Evolutionary conservation across 805 yeast genomes (phyloP).

Genomic region (Huiozyma naganishii): DNA sequence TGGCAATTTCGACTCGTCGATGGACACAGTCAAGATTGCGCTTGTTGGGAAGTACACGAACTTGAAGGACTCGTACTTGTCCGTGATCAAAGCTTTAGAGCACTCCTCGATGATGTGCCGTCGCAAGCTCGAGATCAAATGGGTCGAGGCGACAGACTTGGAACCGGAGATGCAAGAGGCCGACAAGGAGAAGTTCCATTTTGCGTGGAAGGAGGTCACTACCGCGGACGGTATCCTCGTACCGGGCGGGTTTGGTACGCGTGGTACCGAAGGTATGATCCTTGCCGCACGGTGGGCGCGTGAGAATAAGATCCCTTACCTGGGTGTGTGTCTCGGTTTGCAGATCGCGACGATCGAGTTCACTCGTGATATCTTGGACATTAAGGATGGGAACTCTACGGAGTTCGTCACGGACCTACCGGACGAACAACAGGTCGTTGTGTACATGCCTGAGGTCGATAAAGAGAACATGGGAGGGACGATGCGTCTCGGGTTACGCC

Average conservation of each 20-base stretch:
- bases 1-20: constrained; percentile 66
- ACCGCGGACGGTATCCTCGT: constrained; percentile 93
- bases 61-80: constrained; percentile 87
- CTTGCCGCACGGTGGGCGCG: constrained; percentile 98
- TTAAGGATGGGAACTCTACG: constrained; percentile 60
- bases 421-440: constrained; percentile 59
- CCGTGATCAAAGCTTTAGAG: constrained; percentile 91
- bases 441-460: constrained; percentile 98
- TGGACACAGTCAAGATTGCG: constrained; percentile 85
- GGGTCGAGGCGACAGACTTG: constrained; percentile 93
- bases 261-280: constrained; percentile 98
- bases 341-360: constrained; percentile 95
- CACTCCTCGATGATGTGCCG: constrained; percentile 88
- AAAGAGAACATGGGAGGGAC: constrained; percentile 96
- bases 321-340: constrained; percentile 95
- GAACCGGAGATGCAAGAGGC: constrained; percentile 58
- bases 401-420: constrained; percentile 63
- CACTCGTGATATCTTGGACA: constrained; percentile 68
- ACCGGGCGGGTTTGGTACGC: constrained; percentile 95
- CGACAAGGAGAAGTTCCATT: constrained; percentile 72
- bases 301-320: constrained; percentile 83
- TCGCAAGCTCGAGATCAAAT: constrained; percentile 73
- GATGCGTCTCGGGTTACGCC: constrained; percentile 94
- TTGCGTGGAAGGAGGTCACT: constrained; percentile 90
- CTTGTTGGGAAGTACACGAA: constrained; percentile 95